Conservation (phyloP, 805 yeast species). For the Sugiyamaella floridensis region DNA sequence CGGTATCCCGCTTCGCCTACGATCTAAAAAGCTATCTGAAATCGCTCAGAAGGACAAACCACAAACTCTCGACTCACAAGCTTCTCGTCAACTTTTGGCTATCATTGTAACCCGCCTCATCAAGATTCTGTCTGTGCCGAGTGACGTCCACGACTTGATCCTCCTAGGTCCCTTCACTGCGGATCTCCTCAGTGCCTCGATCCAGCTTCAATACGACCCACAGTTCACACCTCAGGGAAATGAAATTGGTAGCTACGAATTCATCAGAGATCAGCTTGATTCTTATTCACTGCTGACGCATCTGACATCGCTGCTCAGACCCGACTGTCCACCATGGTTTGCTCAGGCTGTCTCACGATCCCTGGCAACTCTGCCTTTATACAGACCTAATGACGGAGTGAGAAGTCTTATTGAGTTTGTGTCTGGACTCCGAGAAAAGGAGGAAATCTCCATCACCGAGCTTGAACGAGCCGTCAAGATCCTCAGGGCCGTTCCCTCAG, state of each 20-base stretch:
- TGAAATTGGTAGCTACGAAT: constrained; percentile 2
- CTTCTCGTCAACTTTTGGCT: background rate
- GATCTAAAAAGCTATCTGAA: constrained; percentile 38
- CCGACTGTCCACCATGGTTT: constrained; percentile 43
- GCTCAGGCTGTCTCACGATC: constrained; percentile 40
- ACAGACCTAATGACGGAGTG: constrained; percentile 61
- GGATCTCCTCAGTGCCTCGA: constrained; percentile 25
- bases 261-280: constrained; percentile 21
- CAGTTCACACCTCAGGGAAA: constrained; percentile 1
- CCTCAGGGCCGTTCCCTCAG: constrained; percentile 55
- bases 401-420: constrained; percentile 67
- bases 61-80: background rate
- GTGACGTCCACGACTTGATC: constrained; percentile 26
- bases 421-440: constrained; percentile 68
- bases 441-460: constrained; percentile 58
- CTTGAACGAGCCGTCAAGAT: constrained; percentile 61
- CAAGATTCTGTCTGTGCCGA: constrained; percentile 16
- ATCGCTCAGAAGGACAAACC: background rate
- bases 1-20: constrained; percentile 57
- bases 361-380: constrained; percentile 48
- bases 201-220: constrained; percentile 24
- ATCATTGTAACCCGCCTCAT: background rate
- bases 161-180: constrained; percentile 25
- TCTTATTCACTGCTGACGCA: constrained; percentile 61
- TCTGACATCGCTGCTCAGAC: constrained; percentile 51